phyloP scores from a whole-genome alignment of 352 stramenopile genomes.

The Pythium apleroticum region DNA sequence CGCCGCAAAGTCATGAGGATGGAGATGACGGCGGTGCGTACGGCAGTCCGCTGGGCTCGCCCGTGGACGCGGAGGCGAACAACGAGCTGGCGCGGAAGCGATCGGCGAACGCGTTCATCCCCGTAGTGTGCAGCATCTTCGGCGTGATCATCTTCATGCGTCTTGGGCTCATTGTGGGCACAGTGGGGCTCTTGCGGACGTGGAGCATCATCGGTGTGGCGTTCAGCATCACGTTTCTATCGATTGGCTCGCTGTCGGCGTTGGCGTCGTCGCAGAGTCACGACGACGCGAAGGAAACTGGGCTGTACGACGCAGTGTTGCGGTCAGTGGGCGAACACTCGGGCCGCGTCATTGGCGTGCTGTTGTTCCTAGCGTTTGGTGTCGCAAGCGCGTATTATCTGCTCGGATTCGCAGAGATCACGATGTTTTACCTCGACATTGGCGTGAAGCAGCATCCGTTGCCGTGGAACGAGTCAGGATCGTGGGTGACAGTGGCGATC shows the following conservation, averaged over 20 bases:
- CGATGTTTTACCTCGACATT: constrained; percentile 40
- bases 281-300: not conserved
- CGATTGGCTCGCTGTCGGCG: constrained; percentile 49
- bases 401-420: constrained; percentile 50
- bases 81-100: constrained; percentile 21
- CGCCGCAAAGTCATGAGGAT: not conserved
- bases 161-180: constrained; percentile 41
- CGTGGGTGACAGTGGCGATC: constrained; percentile 33
- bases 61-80: constrained; percentile 26
- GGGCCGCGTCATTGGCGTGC: constrained; percentile 36
- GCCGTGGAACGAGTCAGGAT: constrained; percentile 39
- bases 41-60: constrained; percentile 15
- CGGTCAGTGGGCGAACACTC: constrained; percentile 31
- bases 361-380: constrained; percentile 43
- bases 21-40: not conserved
- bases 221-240: constrained; percentile 47
- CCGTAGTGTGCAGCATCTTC: constrained; percentile 55
- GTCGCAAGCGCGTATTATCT: constrained; percentile 46
- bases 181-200: constrained; percentile 30
- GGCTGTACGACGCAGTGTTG: constrained; percentile 35
- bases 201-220: constrained; percentile 30
- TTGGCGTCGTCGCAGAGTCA: constrained; percentile 31
- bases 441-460: constrained; percentile 23
- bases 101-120: constrained; percentile 36
- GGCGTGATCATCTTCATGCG: constrained; percentile 59